phyloP scores from a whole-genome alignment of 768 basidiomycete genomes.

The Suillus occidentalis region DNA sequence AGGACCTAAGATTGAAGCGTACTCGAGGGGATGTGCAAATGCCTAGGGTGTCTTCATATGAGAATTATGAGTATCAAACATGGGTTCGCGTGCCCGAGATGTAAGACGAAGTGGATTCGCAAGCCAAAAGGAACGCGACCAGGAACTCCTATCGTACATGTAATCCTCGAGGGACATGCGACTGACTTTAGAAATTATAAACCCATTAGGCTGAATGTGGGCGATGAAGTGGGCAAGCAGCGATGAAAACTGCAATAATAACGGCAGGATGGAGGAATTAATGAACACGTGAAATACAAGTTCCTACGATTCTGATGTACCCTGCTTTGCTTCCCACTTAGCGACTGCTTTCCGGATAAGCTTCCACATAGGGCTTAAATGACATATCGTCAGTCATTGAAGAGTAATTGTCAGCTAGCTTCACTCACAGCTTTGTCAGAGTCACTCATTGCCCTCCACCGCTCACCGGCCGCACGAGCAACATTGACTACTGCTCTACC shows the following conservation, averaged over 20 bases:
- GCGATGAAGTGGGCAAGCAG: background rate
- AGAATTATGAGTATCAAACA: background rate
- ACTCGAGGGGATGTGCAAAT: background rate
- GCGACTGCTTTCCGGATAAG: slow-evolving; percentile 4
- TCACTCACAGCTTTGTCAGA: slow-evolving; percentile 33
- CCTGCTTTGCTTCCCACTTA: background rate
- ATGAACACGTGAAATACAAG: background rate
- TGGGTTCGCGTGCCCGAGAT: background rate
- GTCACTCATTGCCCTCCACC: slow-evolving; percentile 32
- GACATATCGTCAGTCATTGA: background rate
- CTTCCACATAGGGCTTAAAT: slow-evolving; percentile 10
- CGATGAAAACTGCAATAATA: background rate
- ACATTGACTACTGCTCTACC: slow-evolving; percentile 7
- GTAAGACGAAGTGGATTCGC: background rate
- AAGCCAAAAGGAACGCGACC: background rate
- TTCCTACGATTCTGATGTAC: background rate
- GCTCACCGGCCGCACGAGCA: slow-evolving; percentile 18
- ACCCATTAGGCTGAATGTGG: too few species aligned
- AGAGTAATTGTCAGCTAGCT: background rate
- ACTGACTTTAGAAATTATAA: background rate
- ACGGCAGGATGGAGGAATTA: background rate
- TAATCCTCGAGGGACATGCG: background rate
- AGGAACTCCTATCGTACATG: background rate
- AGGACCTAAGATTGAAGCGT: background rate
- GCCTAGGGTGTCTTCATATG: background rate